Base-by-base conservation (phyloP, 192 early-diverging fungal species). In the Kickxella alabastrina region DNA sequence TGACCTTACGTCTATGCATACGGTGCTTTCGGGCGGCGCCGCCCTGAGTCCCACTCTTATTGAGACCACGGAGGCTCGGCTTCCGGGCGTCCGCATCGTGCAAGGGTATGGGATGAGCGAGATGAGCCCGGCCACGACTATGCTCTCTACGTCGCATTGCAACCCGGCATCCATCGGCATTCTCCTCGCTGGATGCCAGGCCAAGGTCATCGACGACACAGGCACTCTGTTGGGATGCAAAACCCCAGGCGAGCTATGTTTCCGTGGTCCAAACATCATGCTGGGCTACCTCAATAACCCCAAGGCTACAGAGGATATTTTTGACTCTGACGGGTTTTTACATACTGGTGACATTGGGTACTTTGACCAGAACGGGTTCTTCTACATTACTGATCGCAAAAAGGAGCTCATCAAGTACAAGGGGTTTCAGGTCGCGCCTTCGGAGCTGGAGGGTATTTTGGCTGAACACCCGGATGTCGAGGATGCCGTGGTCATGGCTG, bases 321-420 rank as follows among this genome's bases (percentile, higher is more conserved):
- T 94, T 57, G 84, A 84, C 59, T 14, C 52, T 0, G 88, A 89
- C 24, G 86, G 88, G 0, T 95, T 82, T 74, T 64, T 93, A 22
- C 88, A 89, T 41, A 94, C 89, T 6, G 87, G 86, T 23, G 95
- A 97, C 59, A 71, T 97, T 27, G 91, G 80, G 1, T 45, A 79
- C 14, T 63, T 85, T 10, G 85, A 91, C 53, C 66, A 65, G 23
- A 41, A 82, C 3, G 87, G 85, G 6, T 62, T 82, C 46, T 82
- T 85, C 49, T 83, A 68, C 56, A 79, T 85, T 23, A 76, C 80
- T 8, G 88, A 88, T 59, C 87, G 94, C 15, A 59, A 87, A 22
- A 97, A 93, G 79, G 89, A 92, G 57, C 74, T 93, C 9, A 95
- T 94, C 72, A 95, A 97, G 65, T 97, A 61, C 57, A 94, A 94